phyloP scores from a whole-genome alignment of 1,139 yeast species.

The Magnusiomyces fungicola region DNA sequence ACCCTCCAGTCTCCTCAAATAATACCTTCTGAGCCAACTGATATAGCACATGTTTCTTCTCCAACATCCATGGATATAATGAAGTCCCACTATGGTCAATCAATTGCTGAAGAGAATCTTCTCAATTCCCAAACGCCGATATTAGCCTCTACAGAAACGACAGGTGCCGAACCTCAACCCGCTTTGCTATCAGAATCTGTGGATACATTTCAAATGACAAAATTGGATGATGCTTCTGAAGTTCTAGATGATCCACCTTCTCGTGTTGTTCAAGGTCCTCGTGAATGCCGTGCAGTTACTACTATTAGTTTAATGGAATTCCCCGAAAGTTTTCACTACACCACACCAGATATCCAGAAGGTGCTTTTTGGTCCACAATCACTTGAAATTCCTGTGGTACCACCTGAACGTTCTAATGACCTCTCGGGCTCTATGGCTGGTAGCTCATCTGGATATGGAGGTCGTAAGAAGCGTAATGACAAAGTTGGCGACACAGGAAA shows the following conservation, averaged over 20 bases:
- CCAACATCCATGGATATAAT: not conserved
- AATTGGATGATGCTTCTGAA: not conserved
- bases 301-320: constrained; percentile 29
- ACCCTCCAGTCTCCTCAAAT: not conserved
- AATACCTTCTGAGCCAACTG: not conserved
- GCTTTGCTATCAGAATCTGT: not conserved
- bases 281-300: constrained; percentile 18
- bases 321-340: constrained; percentile 24
- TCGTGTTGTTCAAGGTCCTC: constrained; percentile 25
- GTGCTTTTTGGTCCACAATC: constrained; percentile 58
- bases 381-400: constrained; percentile 42
- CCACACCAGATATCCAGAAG: constrained; percentile 36
- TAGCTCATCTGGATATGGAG: not conserved
- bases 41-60: not conserved
- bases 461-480: constrained; percentile 7
- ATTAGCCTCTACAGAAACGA: not conserved
- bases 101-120: not conserved
- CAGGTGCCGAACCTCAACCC: not conserved
- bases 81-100: not conserved
- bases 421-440: not conserved
- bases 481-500: not conserved
- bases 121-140: not conserved
- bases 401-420: constrained; percentile 3
- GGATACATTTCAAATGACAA: not conserved
- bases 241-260: constrained; percentile 8